Percentiles rank a stretch among this genome's conserved stretches.
These are phyloP conservation scores for Cicer bijugum DNA, from an alignment of 306 rosid species.

Conservation along the genomic window DNA sequence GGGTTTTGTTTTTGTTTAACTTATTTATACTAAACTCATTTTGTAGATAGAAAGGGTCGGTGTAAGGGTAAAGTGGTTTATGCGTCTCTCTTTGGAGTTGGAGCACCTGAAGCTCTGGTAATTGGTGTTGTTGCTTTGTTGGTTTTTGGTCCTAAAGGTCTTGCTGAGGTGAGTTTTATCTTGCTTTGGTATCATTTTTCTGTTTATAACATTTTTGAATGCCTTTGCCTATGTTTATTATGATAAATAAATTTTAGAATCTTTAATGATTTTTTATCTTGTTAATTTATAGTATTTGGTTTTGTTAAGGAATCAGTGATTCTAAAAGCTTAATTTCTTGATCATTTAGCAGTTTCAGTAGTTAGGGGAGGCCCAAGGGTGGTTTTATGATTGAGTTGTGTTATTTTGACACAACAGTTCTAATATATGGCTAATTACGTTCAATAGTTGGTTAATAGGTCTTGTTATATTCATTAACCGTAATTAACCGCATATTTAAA, in stretches of 20 bases:
- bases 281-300: background rate
- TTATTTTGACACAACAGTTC: too few species aligned
- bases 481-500: too few species aligned
- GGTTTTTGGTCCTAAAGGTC: slow-evolving; percentile 99
- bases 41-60: slow-evolving; percentile 64
- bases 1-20: slow-evolving; percentile 14
- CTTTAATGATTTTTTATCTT: background rate
- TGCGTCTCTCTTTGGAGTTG: slow-evolving; percentile 98
- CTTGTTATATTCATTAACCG: too few species aligned
- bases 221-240: background rate
- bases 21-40: slow-evolving; percentile 16
- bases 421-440: too few species aligned
- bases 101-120: slow-evolving; percentile 98
- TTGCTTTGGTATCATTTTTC: slow-evolving; percentile 1
- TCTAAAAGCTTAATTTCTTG: slow-evolving; percentile 10
- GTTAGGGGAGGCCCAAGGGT: background rate
- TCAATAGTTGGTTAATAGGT: too few species aligned
- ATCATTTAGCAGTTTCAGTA: background rate
- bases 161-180: slow-evolving; percentile 85
- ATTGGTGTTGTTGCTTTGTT: slow-evolving; percentile 98
- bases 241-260: slow-evolving; percentile 15
- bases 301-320: slow-evolving; percentile 14
- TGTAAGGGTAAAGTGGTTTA: slow-evolving; percentile 70
- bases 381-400: background rate
- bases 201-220: slow-evolving; percentile 1